Conservation (phyloP, 1,284 basidiomycete species). For the Pseudozyma pruni region DNA sequence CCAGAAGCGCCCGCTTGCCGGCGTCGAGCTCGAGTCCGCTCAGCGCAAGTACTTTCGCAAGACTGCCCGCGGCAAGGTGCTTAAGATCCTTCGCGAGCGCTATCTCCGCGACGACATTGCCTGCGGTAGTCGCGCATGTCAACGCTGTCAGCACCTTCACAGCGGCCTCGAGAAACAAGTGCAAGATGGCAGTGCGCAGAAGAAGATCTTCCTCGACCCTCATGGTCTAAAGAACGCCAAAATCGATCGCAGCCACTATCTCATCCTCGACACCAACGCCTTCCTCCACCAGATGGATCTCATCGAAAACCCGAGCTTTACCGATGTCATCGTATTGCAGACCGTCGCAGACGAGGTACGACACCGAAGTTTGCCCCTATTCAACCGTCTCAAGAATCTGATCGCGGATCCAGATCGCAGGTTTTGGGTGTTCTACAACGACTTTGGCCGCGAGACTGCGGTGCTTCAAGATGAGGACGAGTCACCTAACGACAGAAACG, state of each 20-base stretch:
- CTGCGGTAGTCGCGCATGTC: slow-evolving; percentile 85
- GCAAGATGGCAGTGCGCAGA: slow-evolving; percentile 71
- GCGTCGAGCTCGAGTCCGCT: slow-evolving; percentile 44
- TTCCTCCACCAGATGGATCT: slow-evolving; percentile 79
- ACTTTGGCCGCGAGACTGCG: slow-evolving; percentile 55
- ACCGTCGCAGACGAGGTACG: slow-evolving; percentile 96
- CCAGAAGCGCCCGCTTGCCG: slow-evolving; percentile 61
- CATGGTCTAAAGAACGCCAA: slow-evolving; percentile 48
- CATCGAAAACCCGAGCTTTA: slow-evolving; percentile 59
- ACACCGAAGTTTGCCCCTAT: slow-evolving; percentile 90
- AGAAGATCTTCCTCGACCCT: slow-evolving; percentile 66
- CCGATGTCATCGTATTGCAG: slow-evolving; percentile 79
- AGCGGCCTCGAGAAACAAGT: slow-evolving; percentile 40
- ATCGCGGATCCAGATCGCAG: slow-evolving; percentile 64
- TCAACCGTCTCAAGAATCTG: slow-evolving; percentile 73
- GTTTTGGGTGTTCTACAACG: slow-evolving; percentile 64
- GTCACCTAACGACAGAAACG: slow-evolving; percentile 65
- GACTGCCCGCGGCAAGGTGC: slow-evolving; percentile 90
- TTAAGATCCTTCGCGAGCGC: slow-evolving; percentile 93
- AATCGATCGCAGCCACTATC: slow-evolving; percentile 73
- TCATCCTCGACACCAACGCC: slow-evolving; percentile 95
- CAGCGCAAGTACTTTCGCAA: slow-evolving; percentile 72
- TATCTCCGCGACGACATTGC: slow-evolving; percentile 92
- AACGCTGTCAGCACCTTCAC: slow-evolving; percentile 60
- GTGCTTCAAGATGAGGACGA: slow-evolving; percentile 54